Percentiles rank a stretch among this genome's conserved stretches.
Evolutionary conservation across 306 rosid species (phyloP).

Genomic region (Potentilla sterilis): DNA sequence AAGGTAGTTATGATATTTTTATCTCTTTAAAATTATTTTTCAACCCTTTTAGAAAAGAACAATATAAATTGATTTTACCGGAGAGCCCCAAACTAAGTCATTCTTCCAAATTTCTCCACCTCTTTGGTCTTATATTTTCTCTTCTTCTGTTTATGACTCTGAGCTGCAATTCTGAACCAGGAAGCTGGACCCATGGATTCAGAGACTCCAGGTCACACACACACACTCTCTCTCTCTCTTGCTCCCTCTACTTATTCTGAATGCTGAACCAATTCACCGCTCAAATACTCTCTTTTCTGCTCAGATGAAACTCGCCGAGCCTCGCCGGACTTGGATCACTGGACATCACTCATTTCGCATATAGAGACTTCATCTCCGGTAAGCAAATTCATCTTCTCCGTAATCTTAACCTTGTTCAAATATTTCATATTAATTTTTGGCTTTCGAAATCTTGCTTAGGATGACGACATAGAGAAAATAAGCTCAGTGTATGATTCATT

Average conservation of each 20-base stretch:
- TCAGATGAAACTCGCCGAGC: constrained; percentile 52
- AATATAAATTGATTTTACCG: too few species aligned
- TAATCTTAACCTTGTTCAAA: neutral
- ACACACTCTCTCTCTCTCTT: neutral
- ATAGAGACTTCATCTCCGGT: constrained; percentile 57
- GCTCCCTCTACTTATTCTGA: neutral
- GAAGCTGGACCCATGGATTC: constrained; percentile 34
- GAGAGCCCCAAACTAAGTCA: too few species aligned
- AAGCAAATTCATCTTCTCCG: constrained; percentile 29
- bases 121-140: neutral
- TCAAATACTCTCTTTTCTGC: constrained; percentile 6
- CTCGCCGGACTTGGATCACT: constrained; percentile 56
- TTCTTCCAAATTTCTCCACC: neutral
- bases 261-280: neutral
- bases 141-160: neutral
- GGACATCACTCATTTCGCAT: constrained; percentile 60
- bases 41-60: too few species aligned
- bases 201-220: constrained; percentile 22
- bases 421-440: constrained; percentile 12
- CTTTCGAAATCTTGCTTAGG: constrained; percentile 45
- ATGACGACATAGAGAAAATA: constrained; percentile 51
- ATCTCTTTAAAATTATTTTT: too few species aligned
- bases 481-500: constrained; percentile 61
- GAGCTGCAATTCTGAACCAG: constrained; percentile 7
- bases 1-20: too few species aligned